Evolutionary conservation across 176 grass and related monocot species (phyloP), one percentile per base, ranked within the genome.

Genomic region (Luzula sylvatica): DNA sequence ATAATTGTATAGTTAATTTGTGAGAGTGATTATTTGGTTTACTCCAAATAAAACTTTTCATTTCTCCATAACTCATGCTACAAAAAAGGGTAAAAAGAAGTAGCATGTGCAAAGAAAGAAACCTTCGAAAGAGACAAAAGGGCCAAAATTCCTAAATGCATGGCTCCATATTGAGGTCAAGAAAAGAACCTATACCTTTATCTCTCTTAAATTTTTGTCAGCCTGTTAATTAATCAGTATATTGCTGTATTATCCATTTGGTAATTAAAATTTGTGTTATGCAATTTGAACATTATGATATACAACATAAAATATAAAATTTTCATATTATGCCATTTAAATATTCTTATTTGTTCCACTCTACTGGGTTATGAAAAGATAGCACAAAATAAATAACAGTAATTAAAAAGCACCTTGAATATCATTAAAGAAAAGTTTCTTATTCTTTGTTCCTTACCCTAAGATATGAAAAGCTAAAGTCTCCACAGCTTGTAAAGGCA

Each of bases 401-500:
- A 35, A n/a, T n/a, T n/a, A n/a, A n/a, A 35, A 35, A 46, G 15
- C 7, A 43, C n/a, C 24, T 23, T 30, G 43, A 20, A 61, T 19
- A 15, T 49, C 5, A 35, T 35, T 9, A 35, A 35, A 18, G 28
- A 62, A 72, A 72, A 26, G 14, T 47, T 19, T 5, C 14, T 61
- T 52, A 72, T 72, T 43, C 56, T 72, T 72, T 72, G 55, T 28
- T 53, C 53, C 5, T 16, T 26, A 52, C 42, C 12, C 1, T 62
- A 72, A 61, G 68, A 50, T 52, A 72, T 72, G 25, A 53, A 11
- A 71, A 84, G 76, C 71, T 42, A 65, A 29, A 39, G 71, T 16
- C 61, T 26, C 32, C 52, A 79, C 62, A 83, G 46, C 44, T 75
- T 82, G 75, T 72, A 57, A 74, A 81, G 60, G 8, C 15, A 0